Evolutionary conservation across 352 stramenopile species (phyloP).

Genomic region (Phytophthora nicotianae): DNA sequence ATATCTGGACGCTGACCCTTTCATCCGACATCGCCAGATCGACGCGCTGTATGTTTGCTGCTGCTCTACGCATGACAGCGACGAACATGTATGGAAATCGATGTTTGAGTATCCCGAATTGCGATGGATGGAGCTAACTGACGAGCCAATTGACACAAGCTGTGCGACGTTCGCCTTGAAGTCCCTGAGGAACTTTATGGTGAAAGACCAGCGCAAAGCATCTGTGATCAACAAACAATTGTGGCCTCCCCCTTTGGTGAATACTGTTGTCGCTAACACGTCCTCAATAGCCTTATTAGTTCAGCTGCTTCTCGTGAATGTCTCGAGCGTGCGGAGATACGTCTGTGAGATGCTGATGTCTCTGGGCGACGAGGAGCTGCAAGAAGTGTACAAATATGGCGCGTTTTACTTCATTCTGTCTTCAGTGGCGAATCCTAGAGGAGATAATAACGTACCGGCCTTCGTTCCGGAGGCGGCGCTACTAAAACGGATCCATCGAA

Average conservation of each 20-base stretch:
- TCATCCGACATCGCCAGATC: conserved; percentile 38
- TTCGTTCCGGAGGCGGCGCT: conserved; percentile 69
- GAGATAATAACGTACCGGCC: conserved; percentile 24
- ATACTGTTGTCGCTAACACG: conserved; percentile 56
- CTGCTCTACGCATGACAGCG: conserved; percentile 48
- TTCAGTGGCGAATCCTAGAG: conserved; percentile 30
- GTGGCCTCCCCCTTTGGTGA: conserved; percentile 62
- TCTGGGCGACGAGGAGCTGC: conserved; percentile 47
- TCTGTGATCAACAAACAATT: conserved; percentile 37
- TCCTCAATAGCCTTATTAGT: conserved; percentile 56
- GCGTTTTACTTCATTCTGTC: conserved; percentile 82
- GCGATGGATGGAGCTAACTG: conserved; percentile 82
- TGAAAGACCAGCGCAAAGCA: conserved; percentile 47
- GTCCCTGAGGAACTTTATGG: conserved; percentile 67
- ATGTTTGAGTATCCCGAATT: conserved; percentile 73
- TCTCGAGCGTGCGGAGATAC: conserved; percentile 49
- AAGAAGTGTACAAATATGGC: conserved; percentile 64
- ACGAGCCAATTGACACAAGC: conserved; percentile 58
- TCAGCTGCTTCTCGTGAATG: conserved; percentile 72
- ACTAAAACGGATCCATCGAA: conserved; percentile 69
- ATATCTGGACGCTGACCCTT: conserved; percentile 50
- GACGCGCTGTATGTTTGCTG: conserved; percentile 64
- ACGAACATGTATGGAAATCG: conserved; percentile 60
- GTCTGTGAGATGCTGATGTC: conserved; percentile 72
- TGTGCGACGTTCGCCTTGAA: conserved; percentile 57